phyloP scores from a whole-genome alignment of 192 early-diverging fungal genomes.

The Backusella tarrabulga region DNA sequence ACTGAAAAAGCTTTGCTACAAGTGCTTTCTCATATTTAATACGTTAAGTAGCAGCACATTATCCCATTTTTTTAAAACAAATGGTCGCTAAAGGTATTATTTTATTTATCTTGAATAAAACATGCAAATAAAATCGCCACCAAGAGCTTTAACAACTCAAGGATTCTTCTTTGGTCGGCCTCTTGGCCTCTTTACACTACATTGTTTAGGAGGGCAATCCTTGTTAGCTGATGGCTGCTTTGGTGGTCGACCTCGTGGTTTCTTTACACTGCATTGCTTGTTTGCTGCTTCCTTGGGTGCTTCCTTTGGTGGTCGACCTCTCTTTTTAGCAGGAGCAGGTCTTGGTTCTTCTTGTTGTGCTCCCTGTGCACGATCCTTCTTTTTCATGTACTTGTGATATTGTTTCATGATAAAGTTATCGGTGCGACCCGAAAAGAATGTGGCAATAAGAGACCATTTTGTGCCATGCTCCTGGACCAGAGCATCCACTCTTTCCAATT shows the following conservation, averaged over 20 bases:
- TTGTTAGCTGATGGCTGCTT: not conserved
- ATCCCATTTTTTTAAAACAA: too few species aligned
- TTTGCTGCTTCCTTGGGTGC: not conserved
- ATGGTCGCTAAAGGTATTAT: too few species aligned
- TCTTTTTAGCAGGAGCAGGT: not conserved
- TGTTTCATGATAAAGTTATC: slow-evolving; percentile 39
- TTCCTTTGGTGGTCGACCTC: not conserved
- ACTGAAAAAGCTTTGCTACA: too few species aligned
- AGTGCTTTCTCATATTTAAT: too few species aligned
- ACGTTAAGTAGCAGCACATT: too few species aligned
- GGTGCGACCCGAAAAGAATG: slow-evolving; percentile 39
- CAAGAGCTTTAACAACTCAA: not conserved
- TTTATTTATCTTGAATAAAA: not conserved
- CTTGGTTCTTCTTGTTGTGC: not conserved
- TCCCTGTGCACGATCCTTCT: not conserved
- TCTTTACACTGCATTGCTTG: not conserved
- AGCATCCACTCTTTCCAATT: slow-evolving; percentile 31
- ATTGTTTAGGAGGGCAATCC: not conserved
- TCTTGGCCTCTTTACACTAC: not conserved
- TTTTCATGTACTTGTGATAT: slow-evolving; percentile 5
- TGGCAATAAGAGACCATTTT: slow-evolving; percentile 39
- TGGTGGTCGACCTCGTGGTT: not conserved
- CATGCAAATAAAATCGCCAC: not conserved
- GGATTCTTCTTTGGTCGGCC: not conserved
- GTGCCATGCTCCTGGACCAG: slow-evolving; percentile 51